Percentiles rank a stretch among this genome's conserved stretches.
Evolutionary conservation across 176 grass and related monocot genomes (phyloP).

Genomic region (Triticum turgidum): DNA sequence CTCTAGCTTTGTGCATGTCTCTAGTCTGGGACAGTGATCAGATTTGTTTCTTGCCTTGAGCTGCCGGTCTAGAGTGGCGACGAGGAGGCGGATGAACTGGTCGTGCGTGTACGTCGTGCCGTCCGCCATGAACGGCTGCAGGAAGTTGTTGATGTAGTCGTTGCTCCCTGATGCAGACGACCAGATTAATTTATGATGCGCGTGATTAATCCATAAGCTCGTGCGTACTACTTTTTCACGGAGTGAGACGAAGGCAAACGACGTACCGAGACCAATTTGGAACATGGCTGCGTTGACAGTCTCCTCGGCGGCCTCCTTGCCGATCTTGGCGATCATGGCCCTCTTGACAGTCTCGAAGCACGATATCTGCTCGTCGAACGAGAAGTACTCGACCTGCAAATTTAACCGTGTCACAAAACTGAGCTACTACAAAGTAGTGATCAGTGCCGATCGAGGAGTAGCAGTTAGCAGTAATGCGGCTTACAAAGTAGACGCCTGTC

Average conservation of each 20-base stretch:
- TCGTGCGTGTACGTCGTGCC: constrained; percentile 72
- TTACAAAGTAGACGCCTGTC: constrained; percentile 92
- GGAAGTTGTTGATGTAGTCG: constrained; percentile 97
- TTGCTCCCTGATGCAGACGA: constrained; percentile 72
- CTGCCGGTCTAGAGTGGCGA: constrained; percentile 58
- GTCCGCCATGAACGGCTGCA: constrained; percentile 89
- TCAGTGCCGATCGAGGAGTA: not conserved
- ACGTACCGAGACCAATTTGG: constrained; percentile 61
- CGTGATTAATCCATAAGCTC: not conserved
- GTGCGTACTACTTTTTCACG: not conserved
- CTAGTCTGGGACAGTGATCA: too few species aligned
- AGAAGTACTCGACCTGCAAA: constrained; percentile 80
- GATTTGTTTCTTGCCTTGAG: constrained; percentile 51
- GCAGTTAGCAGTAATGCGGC: not conserved
- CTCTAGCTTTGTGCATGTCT: too few species aligned
- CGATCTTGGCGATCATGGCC: constrained; percentile 63
- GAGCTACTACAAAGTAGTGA: too few species aligned
- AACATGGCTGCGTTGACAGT: constrained; percentile 62
- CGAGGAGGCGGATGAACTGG: constrained; percentile 76
- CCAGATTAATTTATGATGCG: not conserved
- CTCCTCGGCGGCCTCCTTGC: constrained; percentile 53
- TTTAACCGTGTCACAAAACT: not conserved
- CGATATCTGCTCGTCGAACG: constrained; percentile 84
- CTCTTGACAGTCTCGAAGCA: constrained; percentile 60
- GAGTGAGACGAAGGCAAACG: not conserved